phyloP scores from a whole-genome alignment of 2,329 filamentous ascomycete genomes.

The Hymenoscyphus albidus region DNA sequence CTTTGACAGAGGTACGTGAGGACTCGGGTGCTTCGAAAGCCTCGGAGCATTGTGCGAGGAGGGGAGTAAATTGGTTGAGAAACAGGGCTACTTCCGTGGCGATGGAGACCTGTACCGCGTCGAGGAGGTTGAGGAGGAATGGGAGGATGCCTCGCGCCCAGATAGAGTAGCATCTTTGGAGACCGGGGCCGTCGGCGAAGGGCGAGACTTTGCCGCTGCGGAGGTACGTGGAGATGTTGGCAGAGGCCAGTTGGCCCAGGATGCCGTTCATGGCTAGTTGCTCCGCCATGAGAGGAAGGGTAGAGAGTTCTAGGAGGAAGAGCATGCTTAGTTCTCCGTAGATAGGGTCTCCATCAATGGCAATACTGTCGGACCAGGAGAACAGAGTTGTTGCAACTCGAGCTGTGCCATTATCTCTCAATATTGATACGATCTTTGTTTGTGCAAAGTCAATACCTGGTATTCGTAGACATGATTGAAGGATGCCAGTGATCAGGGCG shows the following conservation, averaged over 20 bases:
- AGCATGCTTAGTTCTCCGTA: conserved; percentile 90
- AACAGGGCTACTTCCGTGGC: conserved; percentile 83
- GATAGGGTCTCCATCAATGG: conserved; percentile 74
- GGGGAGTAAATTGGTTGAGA: conserved; percentile 80
- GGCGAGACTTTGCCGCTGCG: conserved; percentile 69
- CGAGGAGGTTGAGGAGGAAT: conserved; percentile 81
- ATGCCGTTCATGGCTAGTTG: conserved; percentile 85
- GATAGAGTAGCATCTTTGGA: conserved; percentile 76
- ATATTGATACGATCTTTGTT: conserved; percentile 65
- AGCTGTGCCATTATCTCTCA: conserved; percentile 67
- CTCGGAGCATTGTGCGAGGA: conserved; percentile 68
- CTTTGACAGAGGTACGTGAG: conserved; percentile 48
- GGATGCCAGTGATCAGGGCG: conserved; percentile 77
- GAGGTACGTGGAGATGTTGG: conserved; percentile 75
- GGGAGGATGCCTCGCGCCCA: conserved; percentile 89
- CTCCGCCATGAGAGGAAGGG: conserved; percentile 76
- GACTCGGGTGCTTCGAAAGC: conserved; percentile 61
- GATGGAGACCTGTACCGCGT: conserved; percentile 74
- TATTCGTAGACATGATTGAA: conserved; percentile 78
- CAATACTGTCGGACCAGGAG: conserved; percentile 86
- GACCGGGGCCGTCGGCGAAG: conserved; percentile 66
- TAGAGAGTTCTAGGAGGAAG: conserved; percentile 84
- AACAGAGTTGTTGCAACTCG: conserved; percentile 84
- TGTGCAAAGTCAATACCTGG: conserved; percentile 71
- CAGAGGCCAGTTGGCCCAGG: conserved; percentile 72